Evolutionary conservation across 768 basidiomycete species (phyloP).

Genomic region (Macrolepiota albuminosa): DNA sequence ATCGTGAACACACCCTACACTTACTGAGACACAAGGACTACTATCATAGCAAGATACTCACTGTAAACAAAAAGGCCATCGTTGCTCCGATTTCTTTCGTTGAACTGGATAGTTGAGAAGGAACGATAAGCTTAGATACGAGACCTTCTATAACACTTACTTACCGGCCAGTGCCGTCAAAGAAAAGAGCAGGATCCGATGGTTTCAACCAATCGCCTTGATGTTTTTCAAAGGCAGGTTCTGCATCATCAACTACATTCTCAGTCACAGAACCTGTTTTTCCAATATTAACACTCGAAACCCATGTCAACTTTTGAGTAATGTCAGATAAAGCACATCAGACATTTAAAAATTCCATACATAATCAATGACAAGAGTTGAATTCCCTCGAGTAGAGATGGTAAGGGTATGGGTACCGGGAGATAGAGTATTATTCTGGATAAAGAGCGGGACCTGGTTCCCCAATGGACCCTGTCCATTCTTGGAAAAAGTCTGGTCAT

Average conservation of each 20-base stretch:
- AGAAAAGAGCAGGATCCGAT: background rate
- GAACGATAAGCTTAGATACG: background rate
- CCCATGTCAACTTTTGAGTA: slow-evolving; percentile 2
- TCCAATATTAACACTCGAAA: background rate
- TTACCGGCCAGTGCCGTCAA: slow-evolving; percentile 5
- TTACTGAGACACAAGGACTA: background rate
- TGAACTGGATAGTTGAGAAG: background rate
- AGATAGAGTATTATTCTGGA: background rate
- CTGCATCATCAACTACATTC: slow-evolving; percentile 4
- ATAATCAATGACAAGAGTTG: slow-evolving; percentile 3
- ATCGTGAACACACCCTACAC: background rate
- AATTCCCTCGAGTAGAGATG: background rate
- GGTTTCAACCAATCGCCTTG: background rate
- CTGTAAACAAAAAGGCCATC: background rate
- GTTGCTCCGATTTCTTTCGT: background rate
- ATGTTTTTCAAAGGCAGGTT: background rate
- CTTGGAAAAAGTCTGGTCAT: background rate
- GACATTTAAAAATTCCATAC: background rate
- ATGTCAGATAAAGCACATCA: background rate
- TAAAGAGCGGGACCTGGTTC: background rate
- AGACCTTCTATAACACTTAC: background rate
- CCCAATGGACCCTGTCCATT: background rate
- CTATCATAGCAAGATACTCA: background rate
- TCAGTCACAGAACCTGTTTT: slow-evolving; percentile 1
- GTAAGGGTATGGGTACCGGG: slow-evolving; percentile 4